phyloP scores from a whole-genome alignment of 2,329 filamentous ascomycete genomes.

The Venturia nashicola region DNA sequence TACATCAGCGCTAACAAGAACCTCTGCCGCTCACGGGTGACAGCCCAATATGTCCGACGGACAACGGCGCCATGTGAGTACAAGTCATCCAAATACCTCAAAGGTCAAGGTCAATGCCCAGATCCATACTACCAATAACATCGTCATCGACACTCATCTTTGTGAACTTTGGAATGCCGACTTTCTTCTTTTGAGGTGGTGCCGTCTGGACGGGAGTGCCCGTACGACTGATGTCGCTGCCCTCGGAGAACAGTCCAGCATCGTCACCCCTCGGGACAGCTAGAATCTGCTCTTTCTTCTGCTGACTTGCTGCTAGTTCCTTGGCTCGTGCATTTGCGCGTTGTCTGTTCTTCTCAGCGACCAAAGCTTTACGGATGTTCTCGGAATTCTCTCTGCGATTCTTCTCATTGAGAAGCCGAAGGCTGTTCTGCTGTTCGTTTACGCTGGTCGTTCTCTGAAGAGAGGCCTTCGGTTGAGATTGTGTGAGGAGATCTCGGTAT shows the following conservation, averaged over 20 bases:
- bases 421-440: conserved; percentile 56
- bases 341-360: conserved; percentile 49
- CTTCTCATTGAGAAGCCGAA: conserved; percentile 70
- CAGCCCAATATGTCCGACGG: not conserved
- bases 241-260: conserved; percentile 35
- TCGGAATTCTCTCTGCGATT: conserved; percentile 81
- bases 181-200: conserved; percentile 41
- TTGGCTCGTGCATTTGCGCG: conserved; percentile 38
- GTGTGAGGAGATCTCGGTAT: conserved; percentile 19
- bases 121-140: conserved; percentile 75
- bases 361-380: conserved; percentile 78
- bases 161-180: conserved; percentile 54
- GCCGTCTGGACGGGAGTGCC: conserved; percentile 37
- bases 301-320: conserved; percentile 49
- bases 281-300: conserved; percentile 31
- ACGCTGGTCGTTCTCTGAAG: conserved; percentile 37
- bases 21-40: not conserved
- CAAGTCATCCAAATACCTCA: not conserved
- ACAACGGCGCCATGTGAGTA: not conserved
- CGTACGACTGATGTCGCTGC: conserved; percentile 31
- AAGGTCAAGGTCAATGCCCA: conserved; percentile 87
- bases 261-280: conserved; percentile 20
- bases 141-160: conserved; percentile 81
- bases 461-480: not conserved
- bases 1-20: not conserved